A percentile compares a stretch with the other conserved stretches of the same genome.
phyloP scores from a whole-genome alignment of 345 rosid genomes.

The Gossypium stocksii region DNA sequence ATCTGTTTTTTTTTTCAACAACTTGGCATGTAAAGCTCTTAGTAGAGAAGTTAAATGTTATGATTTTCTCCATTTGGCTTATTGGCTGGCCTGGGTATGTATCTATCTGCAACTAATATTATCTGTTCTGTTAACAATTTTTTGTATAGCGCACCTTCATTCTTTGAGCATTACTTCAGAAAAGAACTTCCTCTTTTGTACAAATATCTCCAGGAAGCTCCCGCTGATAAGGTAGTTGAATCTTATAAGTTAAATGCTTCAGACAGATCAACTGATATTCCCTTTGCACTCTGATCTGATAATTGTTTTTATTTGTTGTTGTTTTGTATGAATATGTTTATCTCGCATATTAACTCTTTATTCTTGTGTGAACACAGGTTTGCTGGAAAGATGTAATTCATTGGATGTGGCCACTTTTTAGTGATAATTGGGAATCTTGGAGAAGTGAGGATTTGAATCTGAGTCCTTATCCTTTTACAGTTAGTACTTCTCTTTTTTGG shows the following conservation, averaged over 20 bases:
- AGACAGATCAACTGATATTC: not conserved
- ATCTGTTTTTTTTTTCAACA: not conserved
- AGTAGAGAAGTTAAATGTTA: not conserved
- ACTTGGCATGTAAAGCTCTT: not conserved
- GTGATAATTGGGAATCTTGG: constrained; percentile 81
- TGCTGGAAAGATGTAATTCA: constrained; percentile 85
- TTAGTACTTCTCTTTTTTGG: constrained; percentile 29
- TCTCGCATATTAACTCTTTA: not conserved
- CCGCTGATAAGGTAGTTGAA: constrained; percentile 49
- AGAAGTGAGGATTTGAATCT: constrained; percentile 66
- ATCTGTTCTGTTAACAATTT: not conserved
- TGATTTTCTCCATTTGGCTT: not conserved
- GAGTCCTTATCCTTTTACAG: constrained; percentile 74
- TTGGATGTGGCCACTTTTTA: constrained; percentile 97
- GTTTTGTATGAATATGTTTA: constrained; percentile 6
- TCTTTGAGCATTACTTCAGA: constrained; percentile 58
- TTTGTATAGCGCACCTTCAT: constrained; percentile 66
- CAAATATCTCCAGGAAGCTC: constrained; percentile 66
- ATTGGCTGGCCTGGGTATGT: not conserved
- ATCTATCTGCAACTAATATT: not conserved
- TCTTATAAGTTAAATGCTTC: not conserved
- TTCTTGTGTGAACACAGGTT: constrained; percentile 31
- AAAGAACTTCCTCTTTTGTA: constrained; percentile 59
- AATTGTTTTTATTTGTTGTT: not conserved
- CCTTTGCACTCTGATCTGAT: not conserved